Conservation (phyloP, 2,329 filamentous ascomycete genomes). For the Hymenoscyphus linearis region DNA sequence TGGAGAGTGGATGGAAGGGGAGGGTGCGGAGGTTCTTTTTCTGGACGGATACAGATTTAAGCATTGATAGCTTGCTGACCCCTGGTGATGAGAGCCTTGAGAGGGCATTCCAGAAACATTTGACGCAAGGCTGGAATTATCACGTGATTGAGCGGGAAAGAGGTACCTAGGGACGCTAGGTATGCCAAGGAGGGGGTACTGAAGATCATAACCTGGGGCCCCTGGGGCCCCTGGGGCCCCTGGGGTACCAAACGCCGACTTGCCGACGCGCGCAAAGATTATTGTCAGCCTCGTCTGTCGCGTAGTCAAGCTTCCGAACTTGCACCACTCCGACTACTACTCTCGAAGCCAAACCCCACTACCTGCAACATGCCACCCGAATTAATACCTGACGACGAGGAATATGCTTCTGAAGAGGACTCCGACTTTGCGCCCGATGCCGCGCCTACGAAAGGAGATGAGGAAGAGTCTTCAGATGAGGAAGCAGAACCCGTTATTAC, state of each 20-base stretch:
- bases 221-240: no score
- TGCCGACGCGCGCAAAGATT: neutral
- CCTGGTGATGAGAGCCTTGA: neutral
- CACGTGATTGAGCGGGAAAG: neutral
- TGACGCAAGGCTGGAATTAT: neutral
- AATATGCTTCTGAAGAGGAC: conserved; percentile 67
- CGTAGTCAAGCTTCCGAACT: neutral
- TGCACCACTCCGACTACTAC: neutral
- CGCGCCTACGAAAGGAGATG: conserved; percentile 34
- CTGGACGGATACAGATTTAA: neutral
- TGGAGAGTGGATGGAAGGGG: neutral
- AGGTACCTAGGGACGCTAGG: neutral
- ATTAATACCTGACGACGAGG: conserved; percentile 35
- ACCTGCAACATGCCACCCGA: conserved; percentile 27
- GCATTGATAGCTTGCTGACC: neutral
- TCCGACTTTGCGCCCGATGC: conserved; percentile 66
- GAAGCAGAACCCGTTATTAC: conserved; percentile 15
- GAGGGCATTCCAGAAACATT: neutral
- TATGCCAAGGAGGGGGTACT: neutral
- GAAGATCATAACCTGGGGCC: no score
- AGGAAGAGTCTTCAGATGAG: conserved; percentile 32
- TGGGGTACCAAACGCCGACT: neutral
- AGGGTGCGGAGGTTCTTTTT: neutral
- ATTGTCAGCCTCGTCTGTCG: conserved; percentile 1
- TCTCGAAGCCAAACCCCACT: neutral